Evolutionary conservation across 768 basidiomycete genomes (phyloP).

Genomic region (Tulasnella sp.): DNA sequence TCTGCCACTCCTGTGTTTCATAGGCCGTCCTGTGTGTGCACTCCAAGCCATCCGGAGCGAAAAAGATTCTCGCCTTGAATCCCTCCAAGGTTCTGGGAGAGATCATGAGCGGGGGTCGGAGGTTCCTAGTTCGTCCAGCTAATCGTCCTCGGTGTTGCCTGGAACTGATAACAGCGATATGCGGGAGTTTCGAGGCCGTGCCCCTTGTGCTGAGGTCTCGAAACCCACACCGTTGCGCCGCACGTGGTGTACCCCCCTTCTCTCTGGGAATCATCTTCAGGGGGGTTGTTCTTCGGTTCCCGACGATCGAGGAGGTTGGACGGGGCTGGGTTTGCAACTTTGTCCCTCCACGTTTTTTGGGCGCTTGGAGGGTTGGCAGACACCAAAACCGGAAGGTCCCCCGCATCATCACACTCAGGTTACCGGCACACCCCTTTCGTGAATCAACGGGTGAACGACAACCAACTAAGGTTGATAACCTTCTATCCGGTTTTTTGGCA

Average conservation of each 20-base stretch:
- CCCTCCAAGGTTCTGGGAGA: neutral
- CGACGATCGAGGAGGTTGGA: neutral
- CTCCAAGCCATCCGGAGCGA: too few relatives aligned
- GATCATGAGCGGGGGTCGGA: neutral
- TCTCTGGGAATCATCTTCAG: neutral
- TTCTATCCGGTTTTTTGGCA: neutral
- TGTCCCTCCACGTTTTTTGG: neutral
- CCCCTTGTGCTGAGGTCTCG: neutral
- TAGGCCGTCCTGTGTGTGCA: neutral
- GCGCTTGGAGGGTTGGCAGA: neutral
- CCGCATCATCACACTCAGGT: neutral
- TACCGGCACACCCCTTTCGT: neutral
- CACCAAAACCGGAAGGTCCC: neutral
- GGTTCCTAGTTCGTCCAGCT: too few relatives aligned
- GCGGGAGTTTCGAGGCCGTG: neutral
- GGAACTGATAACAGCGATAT: neutral
- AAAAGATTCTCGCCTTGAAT: neutral
- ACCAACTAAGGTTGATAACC: neutral
- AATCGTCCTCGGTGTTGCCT: neutral
- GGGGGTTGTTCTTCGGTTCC: neutral
- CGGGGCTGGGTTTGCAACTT: neutral
- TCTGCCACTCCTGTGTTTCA: neutral
- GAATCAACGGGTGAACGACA: neutral
- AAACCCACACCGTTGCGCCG: neutral
- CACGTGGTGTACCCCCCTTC: neutral